Percentiles rank a stretch among this genome's conserved stretches.
Evolutionary conservation across 169 alveolate genomes (phyloP).

Genomic region (Plasmodium sp.): DNA sequence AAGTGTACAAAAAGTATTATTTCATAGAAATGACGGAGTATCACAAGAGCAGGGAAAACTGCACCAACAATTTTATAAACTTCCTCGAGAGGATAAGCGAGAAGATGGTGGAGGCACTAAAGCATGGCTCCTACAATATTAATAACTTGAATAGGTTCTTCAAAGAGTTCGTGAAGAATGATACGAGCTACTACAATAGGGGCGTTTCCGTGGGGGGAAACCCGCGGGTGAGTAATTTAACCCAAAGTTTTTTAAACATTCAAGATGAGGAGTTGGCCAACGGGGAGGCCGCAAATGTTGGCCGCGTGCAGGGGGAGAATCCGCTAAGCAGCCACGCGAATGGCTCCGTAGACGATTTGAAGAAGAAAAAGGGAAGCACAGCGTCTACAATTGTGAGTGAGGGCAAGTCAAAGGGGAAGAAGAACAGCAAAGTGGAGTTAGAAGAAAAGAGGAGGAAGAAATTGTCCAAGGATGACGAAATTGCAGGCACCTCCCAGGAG

Average conservation of each 20-base stretch:
- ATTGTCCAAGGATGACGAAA: background rate
- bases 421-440: background rate
- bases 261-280: background rate
- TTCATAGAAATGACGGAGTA: constrained; percentile 75
- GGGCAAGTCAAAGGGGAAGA: background rate
- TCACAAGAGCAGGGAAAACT: constrained; percentile 70
- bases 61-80: constrained; percentile 46
- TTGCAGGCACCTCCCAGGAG: background rate
- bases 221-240: constrained; percentile 15
- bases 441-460: background rate
- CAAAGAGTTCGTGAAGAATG: constrained; percentile 61
- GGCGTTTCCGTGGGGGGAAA: background rate
- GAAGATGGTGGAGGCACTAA: constrained; percentile 43
- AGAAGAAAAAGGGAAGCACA: background rate
- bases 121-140: constrained; percentile 44
- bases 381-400: background rate
- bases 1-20: constrained; percentile 66
- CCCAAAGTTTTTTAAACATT: constrained; percentile 40
- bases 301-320: background rate
- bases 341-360: background rate
- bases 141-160: constrained; percentile 46
- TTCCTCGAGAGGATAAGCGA: constrained; percentile 57
- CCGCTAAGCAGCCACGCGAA: background rate
- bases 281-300: background rate
- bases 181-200: constrained; percentile 25